Evolutionary conservation across 805 yeast genomes (phyloP), one percentile per base, ranked within the genome.

Genomic region (Ogataea pignaliae): DNA sequence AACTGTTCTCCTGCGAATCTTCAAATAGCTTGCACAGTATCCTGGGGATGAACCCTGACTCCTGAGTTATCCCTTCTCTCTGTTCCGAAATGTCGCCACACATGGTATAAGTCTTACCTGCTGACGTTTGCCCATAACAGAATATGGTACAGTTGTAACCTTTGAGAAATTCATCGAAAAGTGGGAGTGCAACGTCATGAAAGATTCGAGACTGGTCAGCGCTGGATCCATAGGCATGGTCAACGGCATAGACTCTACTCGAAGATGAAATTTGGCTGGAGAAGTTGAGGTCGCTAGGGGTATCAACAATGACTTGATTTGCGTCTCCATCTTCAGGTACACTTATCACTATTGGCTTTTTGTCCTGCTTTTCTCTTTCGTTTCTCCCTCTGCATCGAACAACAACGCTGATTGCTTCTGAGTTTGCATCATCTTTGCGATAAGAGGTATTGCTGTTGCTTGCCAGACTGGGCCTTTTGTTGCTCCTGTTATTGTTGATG

Each of bases 121-220:
- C 72, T 11, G 83, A 83, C 1, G 83, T 78, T 55, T 78, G 83
- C 17, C 83, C 83, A 56, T 78, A 78, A 2, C 82, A 80, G 44
- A 78, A 62, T 7, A 78, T 70, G 1, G 83, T 75, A 43, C 78
- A 79, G 53, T 78, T 78, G 47, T 63, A 71, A 13, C 83, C 83
- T 39, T 61, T 59, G 39, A 76, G 48, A 45, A 78, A 77, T 44
- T 77, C 81, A 13, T 65, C 56, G 47, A 76, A 72, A 17, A 78
- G 52, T 3, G 78, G 79, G 10, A 59, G 50, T 0, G 77, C 81
- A 12, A 72, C 76, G 21, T 68, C 66, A 13, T 69, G 61, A 51
- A 73, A 78, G 3, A 78, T 45, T 13, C 62, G 51, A 15, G 60
- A 48, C 58, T 78, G 83, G 54, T 74, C 78, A 1, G 78, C 73